phyloP scores from a whole-genome alignment of 108 stramenopile genomes.

The Thalassiosira profunda region DNA sequence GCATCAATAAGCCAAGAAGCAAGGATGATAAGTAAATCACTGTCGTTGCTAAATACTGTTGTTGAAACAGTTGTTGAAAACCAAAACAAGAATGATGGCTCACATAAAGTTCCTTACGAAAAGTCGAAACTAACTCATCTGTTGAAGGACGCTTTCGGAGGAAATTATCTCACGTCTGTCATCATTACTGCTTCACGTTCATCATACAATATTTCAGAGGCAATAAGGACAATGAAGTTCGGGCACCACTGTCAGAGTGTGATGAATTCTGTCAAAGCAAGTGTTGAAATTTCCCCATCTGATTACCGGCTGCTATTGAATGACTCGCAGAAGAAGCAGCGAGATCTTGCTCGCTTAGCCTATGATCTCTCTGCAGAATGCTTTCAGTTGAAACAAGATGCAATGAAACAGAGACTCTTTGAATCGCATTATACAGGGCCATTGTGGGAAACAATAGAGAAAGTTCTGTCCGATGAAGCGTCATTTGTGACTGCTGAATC shows the following conservation, averaged over 20 bases:
- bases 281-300: constrained; percentile 42
- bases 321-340: constrained; percentile 58
- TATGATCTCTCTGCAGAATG: constrained; percentile 69
- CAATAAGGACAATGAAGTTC: constrained; percentile 84
- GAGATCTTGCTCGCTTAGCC: constrained; percentile 64
- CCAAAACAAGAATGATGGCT: constrained; percentile 39
- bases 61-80: constrained; percentile 71
- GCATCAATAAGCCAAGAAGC: constrained; percentile 67
- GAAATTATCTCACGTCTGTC: constrained; percentile 80
- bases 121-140: constrained; percentile 86
- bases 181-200: constrained; percentile 89
- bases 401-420: constrained; percentile 21
- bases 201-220: constrained; percentile 83
- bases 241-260: constrained; percentile 67
- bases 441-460: constrained; percentile 50
- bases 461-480: constrained; percentile 51
- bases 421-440: constrained; percentile 52
- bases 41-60: constrained; percentile 75
- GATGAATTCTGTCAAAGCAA: constrained; percentile 53
- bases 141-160: constrained; percentile 87
- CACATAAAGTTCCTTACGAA: constrained; percentile 51
- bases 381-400: constrained; percentile 62
- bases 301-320: constrained; percentile 62
- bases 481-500: constrained; percentile 27
- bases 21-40: constrained; percentile 81